phyloP scores from a whole-genome alignment of 768 basidiomycete genomes.

The Russula abietina region DNA sequence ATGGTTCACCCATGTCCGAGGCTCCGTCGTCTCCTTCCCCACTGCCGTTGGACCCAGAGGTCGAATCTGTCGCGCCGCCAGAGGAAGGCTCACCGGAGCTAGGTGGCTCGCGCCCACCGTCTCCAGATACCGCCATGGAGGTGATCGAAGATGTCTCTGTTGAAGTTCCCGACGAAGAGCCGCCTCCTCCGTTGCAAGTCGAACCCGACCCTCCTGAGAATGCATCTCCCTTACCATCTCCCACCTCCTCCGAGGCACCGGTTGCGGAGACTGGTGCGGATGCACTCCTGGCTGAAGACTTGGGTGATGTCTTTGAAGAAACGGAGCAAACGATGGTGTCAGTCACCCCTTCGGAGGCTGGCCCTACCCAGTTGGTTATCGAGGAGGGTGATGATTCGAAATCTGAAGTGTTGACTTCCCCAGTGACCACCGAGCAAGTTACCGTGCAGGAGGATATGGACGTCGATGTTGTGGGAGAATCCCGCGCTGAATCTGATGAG shows the following conservation, averaged over 20 bases:
- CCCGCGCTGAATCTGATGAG: background rate
- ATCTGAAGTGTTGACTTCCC: conserved; percentile 2
- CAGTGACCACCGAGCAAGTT: background rate
- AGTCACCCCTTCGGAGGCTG: background rate
- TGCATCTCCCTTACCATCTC: background rate
- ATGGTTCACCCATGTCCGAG: conserved; percentile 27
- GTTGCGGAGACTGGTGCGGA: background rate
- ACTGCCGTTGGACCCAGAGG: conserved; percentile 5
- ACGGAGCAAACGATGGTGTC: background rate
- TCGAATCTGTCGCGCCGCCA: background rate
- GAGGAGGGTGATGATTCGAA: background rate
- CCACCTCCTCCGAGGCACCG: conserved; percentile 1
- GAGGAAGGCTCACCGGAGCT: conserved; percentile 8
- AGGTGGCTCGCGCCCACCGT: background rate
- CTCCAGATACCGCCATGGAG: conserved; percentile 13
- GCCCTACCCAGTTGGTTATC: background rate
- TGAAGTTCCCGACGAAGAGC: conserved; percentile 8
- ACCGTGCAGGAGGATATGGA: conserved; percentile 8
- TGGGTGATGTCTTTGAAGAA: conserved; percentile 3
- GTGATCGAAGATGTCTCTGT: conserved; percentile 10
- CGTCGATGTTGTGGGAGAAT: conserved; percentile 7
- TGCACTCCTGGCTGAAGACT: background rate
- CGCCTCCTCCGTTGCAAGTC: background rate
- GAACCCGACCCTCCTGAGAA: background rate
- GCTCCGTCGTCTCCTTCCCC: conserved; percentile 24